Evolutionary conservation across 140 eudicot genomes (phyloP).

Genomic region (Anethum foeniculum): DNA sequence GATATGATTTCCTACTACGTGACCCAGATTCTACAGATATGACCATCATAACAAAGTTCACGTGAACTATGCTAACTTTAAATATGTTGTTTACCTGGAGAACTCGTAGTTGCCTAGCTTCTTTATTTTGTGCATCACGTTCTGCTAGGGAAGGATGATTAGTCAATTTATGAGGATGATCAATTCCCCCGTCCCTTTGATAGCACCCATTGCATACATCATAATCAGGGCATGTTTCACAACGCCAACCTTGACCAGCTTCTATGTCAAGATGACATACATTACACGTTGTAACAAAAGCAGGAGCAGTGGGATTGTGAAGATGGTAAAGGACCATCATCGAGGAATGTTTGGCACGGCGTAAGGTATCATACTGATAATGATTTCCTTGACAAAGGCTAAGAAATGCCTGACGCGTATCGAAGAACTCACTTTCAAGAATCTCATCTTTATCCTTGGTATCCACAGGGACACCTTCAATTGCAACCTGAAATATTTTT

Average conservation of each 20-base stretch:
- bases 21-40: background rate
- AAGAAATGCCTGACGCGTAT: conserved; percentile 83
- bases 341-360: conserved; percentile 95
- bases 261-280: conserved; percentile 73
- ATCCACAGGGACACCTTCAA: conserved; percentile 50
- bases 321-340: conserved; percentile 97
- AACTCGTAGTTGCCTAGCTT: conserved; percentile 80
- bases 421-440: conserved; percentile 85
- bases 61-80: background rate
- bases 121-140: conserved; percentile 82
- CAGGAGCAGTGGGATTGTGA: conserved; percentile 96
- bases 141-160: conserved; percentile 72
- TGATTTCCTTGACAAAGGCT: conserved; percentile 94
- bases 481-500: conserved; percentile 45
- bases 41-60: background rate
- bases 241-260: conserved; percentile 97
- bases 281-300: conserved; percentile 72
- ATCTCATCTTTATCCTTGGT: conserved; percentile 82
- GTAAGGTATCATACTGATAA: conserved; percentile 87
- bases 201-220: conserved; percentile 80
- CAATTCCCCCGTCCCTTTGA: conserved; percentile 58
- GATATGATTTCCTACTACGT: background rate
- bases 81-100: conserved; percentile 42
- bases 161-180: conserved; percentile 89
- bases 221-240: conserved; percentile 85